Evolutionary conservation across 2,329 filamentous ascomycete species (phyloP), one percentile per base, ranked within the genome.

Genomic region (Bertia moriformis): DNA sequence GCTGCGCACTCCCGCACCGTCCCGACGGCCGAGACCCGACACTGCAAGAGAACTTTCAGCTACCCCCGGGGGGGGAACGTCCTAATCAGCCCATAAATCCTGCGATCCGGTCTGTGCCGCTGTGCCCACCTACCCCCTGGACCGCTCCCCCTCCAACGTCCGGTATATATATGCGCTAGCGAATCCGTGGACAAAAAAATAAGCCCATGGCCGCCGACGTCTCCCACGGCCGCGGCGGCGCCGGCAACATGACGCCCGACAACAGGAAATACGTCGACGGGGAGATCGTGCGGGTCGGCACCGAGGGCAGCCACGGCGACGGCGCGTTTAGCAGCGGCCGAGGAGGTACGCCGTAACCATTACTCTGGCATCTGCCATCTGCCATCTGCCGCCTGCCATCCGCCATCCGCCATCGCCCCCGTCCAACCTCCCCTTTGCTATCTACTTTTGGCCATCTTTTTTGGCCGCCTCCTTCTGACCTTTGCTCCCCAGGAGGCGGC

Each of bases 181-280:
- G n/a, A n/a, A 29, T 12, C 24, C 12, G n/a, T n/a, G 12, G 24
- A 14, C 33, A 10, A 37, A 14, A 10, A 18, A 13, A 18, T 13
- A 10, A 10, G n/a, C 12, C 19, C 37, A 22, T 13, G 10, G 13
- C 18, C 7, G 15, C 37, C 7, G 19, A 19, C n/a, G 66, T 74
- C 39, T 75, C 71, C 14, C 71, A 76, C 58, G 72, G 72, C 47
- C 69, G 72, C 45, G 72, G 72, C 43, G 72, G 72, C 47, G 70
- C 69, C 15, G 73, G 74, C 49, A 78, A 78, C 56, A 74, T 78
- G 55, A 65, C 62, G 45, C 53, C 58, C 22, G 73, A 78, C 51
- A 54, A 66, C 43, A 77, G 71, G 27, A 49, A 65, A 46, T 80
- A 80, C 51, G 65, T 66, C 44, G 75, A 80, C 45, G 75, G 73